A percentile compares a stretch with the other conserved stretches of the same genome.
phyloP scores from a whole-genome alignment of 2,329 filamentous ascomycete genomes.

The Seiridium unicorne region DNA sequence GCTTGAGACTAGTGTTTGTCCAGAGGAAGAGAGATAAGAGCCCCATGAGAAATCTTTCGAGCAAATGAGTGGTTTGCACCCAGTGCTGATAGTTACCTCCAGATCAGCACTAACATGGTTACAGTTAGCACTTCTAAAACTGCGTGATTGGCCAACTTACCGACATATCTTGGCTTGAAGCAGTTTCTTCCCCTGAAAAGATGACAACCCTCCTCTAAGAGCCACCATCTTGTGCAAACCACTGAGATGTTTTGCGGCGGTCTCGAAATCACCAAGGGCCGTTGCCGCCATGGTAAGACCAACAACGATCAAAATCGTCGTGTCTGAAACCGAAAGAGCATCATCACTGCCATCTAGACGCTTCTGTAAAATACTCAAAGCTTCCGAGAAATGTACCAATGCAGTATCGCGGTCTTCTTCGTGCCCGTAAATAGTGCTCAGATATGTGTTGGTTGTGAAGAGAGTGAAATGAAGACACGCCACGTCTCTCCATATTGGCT shows the following conservation, averaged over 20 bases:
- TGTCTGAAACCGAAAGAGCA: neutral
- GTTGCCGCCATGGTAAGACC: neutral
- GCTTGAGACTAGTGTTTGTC: neutral
- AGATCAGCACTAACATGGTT: neutral
- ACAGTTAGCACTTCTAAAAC: too few species aligned
- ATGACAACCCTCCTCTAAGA: neutral
- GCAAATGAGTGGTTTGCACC: neutral
- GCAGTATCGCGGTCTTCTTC: neutral
- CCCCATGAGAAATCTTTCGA: neutral
- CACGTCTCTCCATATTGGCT: neutral
- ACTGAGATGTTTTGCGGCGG: neutral
- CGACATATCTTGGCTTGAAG: neutral
- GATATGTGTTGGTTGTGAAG: neutral
- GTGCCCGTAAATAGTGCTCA: neutral
- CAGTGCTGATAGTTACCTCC: neutral
- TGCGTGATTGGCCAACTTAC: neutral
- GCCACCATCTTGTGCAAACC: neutral
- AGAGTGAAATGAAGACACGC: neutral
- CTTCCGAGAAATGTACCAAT: neutral
- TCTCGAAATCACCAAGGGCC: neutral
- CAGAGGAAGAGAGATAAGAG: neutral
- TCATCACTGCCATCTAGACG: neutral
- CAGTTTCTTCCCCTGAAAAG: neutral
- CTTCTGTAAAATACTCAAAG: neutral
- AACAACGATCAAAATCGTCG: slow-evolving; percentile 2